phyloP scores from a whole-genome alignment of 2,329 filamentous ascomycete species.

The Fonsecaea multimorphosa region DNA sequence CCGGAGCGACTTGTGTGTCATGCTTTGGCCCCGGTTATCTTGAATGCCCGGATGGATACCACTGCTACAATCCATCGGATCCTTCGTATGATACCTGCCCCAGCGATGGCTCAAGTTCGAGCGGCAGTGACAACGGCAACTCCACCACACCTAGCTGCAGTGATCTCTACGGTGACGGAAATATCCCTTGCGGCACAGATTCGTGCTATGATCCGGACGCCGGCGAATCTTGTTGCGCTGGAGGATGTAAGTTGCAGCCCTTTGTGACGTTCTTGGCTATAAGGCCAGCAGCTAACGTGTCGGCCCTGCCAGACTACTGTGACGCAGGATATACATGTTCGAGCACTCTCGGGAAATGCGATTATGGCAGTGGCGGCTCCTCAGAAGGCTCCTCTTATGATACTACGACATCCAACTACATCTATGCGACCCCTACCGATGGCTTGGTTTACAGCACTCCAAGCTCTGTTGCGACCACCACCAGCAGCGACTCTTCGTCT shows the following conservation, averaged over 20 bases:
- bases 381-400: background rate
- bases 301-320: conserved; percentile 26
- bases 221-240: conserved; percentile 26
- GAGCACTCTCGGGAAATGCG: conserved; percentile 26
- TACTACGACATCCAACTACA: conserved; percentile 8
- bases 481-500: background rate
- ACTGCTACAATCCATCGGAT: conserved; percentile 35
- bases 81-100: conserved; percentile 34
- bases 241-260: conserved; percentile 24
- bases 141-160: conserved; percentile 12
- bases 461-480: background rate
- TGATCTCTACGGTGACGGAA: conserved; percentile 21
- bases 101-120: conserved; percentile 18
- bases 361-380: background rate
- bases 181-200: conserved; percentile 24
- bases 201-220: conserved; percentile 29
- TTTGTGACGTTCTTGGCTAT: background rate
- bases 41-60: conserved; percentile 29
- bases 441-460: conserved; percentile 1
- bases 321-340: conserved; percentile 25
- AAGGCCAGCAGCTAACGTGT: background rate
- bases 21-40: conserved; percentile 34
- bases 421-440: conserved; percentile 8
- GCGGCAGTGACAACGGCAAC: conserved; percentile 6
- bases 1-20: conserved; percentile 31